Evolutionary conservation across 148 eudicot species (phyloP).

Genomic region (Amaranthus cruentus): DNA sequence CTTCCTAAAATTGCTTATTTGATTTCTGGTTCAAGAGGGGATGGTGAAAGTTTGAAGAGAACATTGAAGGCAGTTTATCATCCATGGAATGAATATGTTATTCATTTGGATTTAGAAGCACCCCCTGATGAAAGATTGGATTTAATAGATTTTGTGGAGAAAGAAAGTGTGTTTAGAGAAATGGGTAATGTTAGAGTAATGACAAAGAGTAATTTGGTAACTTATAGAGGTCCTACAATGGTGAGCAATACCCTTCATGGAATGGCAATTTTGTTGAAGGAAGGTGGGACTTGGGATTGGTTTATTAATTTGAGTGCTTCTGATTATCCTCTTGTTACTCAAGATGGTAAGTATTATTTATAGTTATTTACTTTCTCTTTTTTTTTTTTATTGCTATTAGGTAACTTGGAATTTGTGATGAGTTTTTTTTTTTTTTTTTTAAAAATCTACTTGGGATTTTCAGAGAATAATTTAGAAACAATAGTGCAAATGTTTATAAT

Average conservation of each 20-base stretch:
- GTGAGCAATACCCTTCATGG: slow-evolving; percentile 74
- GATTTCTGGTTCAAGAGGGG: slow-evolving; percentile 72
- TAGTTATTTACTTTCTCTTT: too few species aligned
- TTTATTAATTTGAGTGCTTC: slow-evolving; percentile 75
- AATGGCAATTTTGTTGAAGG: slow-evolving; percentile 61
- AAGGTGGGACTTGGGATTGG: slow-evolving; percentile 67
- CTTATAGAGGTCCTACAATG: slow-evolving; percentile 87
- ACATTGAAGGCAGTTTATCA: slow-evolving; percentile 65
- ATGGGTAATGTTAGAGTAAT: slow-evolving; percentile 69
- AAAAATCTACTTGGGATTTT: too few species aligned
- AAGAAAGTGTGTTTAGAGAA: slow-evolving; percentile 38
- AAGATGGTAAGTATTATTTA: slow-evolving; percentile 47
- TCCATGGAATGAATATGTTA: slow-evolving; percentile 58
- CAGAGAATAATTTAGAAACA: too few species aligned
- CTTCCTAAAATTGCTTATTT: slow-evolving; percentile 63
- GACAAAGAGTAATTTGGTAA: slow-evolving; percentile 58
- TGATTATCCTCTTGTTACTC: slow-evolving; percentile 78
- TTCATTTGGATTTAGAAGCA: slow-evolving; percentile 73
- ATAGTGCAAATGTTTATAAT: too few species aligned
- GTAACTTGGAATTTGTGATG: too few species aligned
- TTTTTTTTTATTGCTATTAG: too few species aligned
- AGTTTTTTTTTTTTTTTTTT: too few species aligned
- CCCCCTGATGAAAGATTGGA: slow-evolving; percentile 53
- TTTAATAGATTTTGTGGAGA: slow-evolving; percentile 46
- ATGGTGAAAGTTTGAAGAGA: slow-evolving; percentile 58